Evolutionary conservation across 164 flowering plant species (phyloP).

Genomic region (Umbilicus rupestris): DNA sequence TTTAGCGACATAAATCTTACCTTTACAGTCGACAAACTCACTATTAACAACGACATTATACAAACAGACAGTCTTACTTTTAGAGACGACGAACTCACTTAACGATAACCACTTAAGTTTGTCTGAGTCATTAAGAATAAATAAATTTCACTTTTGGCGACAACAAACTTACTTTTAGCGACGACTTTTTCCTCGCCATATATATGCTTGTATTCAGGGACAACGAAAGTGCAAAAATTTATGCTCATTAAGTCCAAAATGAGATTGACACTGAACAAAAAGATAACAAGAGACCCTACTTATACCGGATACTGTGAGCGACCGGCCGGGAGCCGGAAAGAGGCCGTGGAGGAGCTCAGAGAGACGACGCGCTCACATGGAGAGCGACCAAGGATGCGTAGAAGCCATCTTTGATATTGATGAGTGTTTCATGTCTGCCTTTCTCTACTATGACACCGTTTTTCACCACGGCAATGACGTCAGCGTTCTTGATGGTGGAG

Average conservation of each 20-base stretch:
- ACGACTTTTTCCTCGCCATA: not conserved
- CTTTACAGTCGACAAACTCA: no score
- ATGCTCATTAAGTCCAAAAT: not conserved
- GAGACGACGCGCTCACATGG: slow-evolving; percentile 4
- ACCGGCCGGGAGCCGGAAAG: not conserved
- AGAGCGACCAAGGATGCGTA: slow-evolving; percentile 10
- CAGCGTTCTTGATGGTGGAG: slow-evolving; percentile 5
- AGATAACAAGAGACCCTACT: not conserved
- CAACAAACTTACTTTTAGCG: not conserved
- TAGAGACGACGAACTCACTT: no score
- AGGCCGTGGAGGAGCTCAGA: not conserved
- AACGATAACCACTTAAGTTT: no score
- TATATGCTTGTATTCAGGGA: no score
- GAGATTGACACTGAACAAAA: not conserved
- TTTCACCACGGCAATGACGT: slow-evolving; percentile 7
- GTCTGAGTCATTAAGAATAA: no score
- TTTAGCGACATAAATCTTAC: no score
- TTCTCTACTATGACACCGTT: slow-evolving; percentile 7
- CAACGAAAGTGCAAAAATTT: not conserved
- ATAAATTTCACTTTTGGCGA: no score
- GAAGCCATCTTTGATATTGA: slow-evolving; percentile 8
- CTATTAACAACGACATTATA: no score
- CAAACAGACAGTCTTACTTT: no score
- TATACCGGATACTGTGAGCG: not conserved
- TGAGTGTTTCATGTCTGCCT: slow-evolving; percentile 10